Percentiles rank a stretch among this genome's conserved stretches.
Evolutionary conservation across 202 grass and related monocot species (phyloP).

Genomic region (Zizania palustris): DNA sequence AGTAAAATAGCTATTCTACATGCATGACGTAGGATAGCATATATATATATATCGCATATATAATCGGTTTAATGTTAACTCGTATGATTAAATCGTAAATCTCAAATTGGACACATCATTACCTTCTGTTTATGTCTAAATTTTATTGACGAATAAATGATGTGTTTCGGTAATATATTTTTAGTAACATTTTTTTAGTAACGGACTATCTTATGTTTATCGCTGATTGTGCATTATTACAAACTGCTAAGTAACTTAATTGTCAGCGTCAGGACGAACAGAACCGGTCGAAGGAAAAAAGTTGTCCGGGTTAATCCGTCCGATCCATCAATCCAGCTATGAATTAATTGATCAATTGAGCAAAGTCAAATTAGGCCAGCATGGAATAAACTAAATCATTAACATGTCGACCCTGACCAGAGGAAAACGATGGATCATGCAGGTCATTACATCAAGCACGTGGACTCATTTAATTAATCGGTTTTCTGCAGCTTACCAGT

Average conservation of each 20-base stretch:
- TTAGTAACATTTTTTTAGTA: no score
- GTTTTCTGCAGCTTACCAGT: background rate
- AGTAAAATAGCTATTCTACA: no score
- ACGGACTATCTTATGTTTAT: no score
- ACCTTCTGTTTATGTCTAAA: no score
- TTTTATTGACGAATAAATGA: no score
- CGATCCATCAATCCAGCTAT: no score
- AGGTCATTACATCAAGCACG: constrained; percentile 33
- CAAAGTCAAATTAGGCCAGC: constrained; percentile 27
- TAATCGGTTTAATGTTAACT: no score
- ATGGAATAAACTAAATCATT: background rate
- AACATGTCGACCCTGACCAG: constrained; percentile 20
- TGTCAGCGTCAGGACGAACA: background rate
- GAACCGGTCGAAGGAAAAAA: constrained; percentile 3
- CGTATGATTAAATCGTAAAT: no score
- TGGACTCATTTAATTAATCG: constrained; percentile 16
- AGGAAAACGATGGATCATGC: constrained; percentile 7
- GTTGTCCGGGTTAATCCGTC: background rate
- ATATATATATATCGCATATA: no score
- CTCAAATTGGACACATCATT: no score
- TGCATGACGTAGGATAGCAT: no score
- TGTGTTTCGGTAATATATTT: no score
- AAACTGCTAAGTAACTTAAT: background rate
- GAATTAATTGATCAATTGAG: background rate
- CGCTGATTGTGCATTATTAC: background rate